A percentile compares a stretch with the other conserved stretches of the same genome.
Conservation (phyloP, 176 grass and related monocot species). For the Cocos nucifera region DNA sequence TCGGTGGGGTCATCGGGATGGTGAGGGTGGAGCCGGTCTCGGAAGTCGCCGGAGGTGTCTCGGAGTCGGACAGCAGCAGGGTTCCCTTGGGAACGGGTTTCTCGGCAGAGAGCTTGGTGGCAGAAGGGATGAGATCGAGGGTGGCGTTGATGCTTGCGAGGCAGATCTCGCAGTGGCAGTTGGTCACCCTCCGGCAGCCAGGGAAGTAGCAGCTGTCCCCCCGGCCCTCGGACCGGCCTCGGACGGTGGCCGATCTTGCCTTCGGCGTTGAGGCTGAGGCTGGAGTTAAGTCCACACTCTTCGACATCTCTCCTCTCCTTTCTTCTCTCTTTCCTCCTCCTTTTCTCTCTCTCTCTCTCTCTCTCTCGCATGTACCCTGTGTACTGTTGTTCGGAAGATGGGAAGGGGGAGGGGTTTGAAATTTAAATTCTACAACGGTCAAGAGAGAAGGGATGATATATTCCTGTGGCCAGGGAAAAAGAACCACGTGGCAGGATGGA, state of each 20-base stretch:
- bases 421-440: no score
- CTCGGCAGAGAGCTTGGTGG: conserved; percentile 7
- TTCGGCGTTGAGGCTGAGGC: no score
- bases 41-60: neutral
- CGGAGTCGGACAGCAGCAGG: conserved; percentile 15
- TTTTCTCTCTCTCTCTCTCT: no score
- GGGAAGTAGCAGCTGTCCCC: conserved; percentile 44
- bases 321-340: no score
- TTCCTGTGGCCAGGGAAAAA: no score
- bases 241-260: conserved; percentile 2
- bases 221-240: conserved; percentile 13
- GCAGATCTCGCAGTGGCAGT: conserved; percentile 80
- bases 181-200: conserved; percentile 73
- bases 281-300: no score
- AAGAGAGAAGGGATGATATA: no score
- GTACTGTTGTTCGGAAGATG: no score
- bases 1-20: conserved; percentile 35
- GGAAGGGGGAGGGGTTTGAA: no score
- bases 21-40: conserved; percentile 7
- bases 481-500: no score
- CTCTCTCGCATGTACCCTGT: no score
- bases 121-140: conserved; percentile 42
- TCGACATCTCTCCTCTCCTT: no score
- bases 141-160: conserved; percentile 91
- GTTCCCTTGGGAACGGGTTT: neutral